Percentiles rank a stretch among this genome's conserved stretches.
These are phyloP conservation scores for Pleurotus tuoliensis DNA, from an alignment of 768 basidiomycete genomes.

Conservation along the genomic window DNA sequence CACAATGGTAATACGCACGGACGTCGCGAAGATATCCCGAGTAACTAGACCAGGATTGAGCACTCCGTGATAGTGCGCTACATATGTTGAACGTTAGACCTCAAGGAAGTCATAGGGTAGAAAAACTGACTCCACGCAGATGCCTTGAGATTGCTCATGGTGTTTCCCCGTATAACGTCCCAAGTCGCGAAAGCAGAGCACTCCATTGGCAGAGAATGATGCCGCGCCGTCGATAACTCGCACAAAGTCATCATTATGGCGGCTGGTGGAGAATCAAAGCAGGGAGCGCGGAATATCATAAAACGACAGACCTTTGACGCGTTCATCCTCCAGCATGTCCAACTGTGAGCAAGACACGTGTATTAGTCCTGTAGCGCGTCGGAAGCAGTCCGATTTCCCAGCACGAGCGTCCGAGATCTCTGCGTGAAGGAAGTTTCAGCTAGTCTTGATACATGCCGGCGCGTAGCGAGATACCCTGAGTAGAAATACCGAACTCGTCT, in stretches of 20 bases:
- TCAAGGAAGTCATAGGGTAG: background rate
- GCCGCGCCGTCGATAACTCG: slow-evolving; percentile 71
- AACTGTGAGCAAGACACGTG: slow-evolving; percentile 49
- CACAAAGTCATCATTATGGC: slow-evolving; percentile 75
- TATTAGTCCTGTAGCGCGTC: slow-evolving; percentile 43
- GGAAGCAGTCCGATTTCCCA: slow-evolving; percentile 62
- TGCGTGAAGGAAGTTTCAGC: slow-evolving; percentile 13
- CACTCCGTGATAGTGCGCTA: slow-evolving; percentile 72
- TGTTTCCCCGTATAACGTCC: slow-evolving; percentile 13
- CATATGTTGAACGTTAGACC: background rate
- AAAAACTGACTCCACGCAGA: slow-evolving; percentile 47
- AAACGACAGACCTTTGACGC: slow-evolving; percentile 47
- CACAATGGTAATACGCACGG: slow-evolving; percentile 41
- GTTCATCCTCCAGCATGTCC: slow-evolving; percentile 55
- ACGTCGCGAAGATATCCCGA: slow-evolving; percentile 80
- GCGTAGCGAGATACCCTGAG: background rate
- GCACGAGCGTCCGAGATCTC: slow-evolving; percentile 39
- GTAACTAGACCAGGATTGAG: slow-evolving; percentile 84
- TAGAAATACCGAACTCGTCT: background rate
- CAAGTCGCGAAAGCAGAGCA: slow-evolving; percentile 38
- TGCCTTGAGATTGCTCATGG: slow-evolving; percentile 27
- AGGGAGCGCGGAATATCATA: background rate
- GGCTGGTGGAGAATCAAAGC: slow-evolving; percentile 31
- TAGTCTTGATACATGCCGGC: background rate
- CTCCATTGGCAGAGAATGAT: slow-evolving; percentile 65